Evolutionary conservation across 441 rosid species (phyloP).

Genomic region (Kokia cookei): DNA sequence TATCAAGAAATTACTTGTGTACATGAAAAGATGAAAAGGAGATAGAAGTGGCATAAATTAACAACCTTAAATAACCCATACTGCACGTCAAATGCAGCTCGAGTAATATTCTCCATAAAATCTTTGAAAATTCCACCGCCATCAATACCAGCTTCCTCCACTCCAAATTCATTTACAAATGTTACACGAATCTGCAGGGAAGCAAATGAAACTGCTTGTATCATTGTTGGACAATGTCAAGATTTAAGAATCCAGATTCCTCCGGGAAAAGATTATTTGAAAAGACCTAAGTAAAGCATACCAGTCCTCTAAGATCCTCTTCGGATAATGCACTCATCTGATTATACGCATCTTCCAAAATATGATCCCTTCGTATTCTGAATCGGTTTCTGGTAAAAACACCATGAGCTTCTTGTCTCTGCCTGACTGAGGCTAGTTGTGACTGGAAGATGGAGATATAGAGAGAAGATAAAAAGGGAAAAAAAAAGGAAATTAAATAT

Average conservation of each 20-base stretch:
- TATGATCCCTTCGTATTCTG: slow-evolving; percentile 91
- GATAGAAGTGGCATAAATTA: slow-evolving; percentile 3
- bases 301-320: slow-evolving; percentile 95
- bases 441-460: slow-evolving; percentile 42
- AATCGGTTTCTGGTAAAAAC: slow-evolving; percentile 82
- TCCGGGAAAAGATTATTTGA: background rate
- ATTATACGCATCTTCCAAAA: slow-evolving; percentile 95
- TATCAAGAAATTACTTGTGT: background rate
- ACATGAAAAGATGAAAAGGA: background rate
- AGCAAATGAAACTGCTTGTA: slow-evolving; percentile 18
- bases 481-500: slow-evolving; percentile 7
- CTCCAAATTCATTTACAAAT: slow-evolving; percentile 97
- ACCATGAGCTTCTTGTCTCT: slow-evolving; percentile 63
- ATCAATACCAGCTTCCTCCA: slow-evolving; percentile 99
- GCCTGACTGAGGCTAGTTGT: slow-evolving; percentile 71
- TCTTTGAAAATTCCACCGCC: slow-evolving; percentile 99
- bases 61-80: slow-evolving; percentile 95
- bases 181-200: slow-evolving; percentile 82
- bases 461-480: slow-evolving; percentile 8
- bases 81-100: slow-evolving; percentile 97
- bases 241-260: slow-evolving; percentile 8
- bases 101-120: slow-evolving; percentile 97
- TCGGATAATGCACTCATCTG: slow-evolving; percentile 96
- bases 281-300: slow-evolving; percentile 27
- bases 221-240: slow-evolving; percentile 1